phyloP scores from a whole-genome alignment of 495 filamentous ascomycete species.

The Podospora pseudoanserina region DNA sequence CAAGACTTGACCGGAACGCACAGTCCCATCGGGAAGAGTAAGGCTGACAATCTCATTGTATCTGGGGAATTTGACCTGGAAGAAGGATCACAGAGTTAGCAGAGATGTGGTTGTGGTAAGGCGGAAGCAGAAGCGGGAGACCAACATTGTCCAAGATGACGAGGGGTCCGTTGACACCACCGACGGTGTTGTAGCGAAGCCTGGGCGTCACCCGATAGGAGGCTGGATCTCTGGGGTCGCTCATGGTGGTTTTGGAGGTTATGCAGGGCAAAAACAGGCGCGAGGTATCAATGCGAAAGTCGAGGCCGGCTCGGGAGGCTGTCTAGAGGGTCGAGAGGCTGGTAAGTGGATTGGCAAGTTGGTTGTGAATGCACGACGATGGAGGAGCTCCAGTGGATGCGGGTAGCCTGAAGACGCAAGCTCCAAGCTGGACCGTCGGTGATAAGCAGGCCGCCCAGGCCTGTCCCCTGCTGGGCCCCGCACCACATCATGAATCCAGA shows the following conservation, averaged over 20 bases:
- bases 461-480: constrained; percentile 19
- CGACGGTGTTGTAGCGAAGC: constrained; percentile 96
- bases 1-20: constrained; percentile 91
- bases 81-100: constrained; percentile 30
- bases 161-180: constrained; percentile 94
- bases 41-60: constrained; percentile 98
- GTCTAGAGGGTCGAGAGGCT: constrained; percentile 6
- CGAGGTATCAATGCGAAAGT: constrained; percentile 13
- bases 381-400: constrained; percentile 21
- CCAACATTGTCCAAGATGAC: constrained; percentile 93
- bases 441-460: constrained; percentile 16
- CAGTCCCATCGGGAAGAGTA: constrained; percentile 90
- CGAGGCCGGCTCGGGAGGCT: constrained; percentile 22
- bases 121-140: neutral
- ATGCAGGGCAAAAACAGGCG: neutral
- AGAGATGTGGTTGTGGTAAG: neutral
- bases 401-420: constrained; percentile 25
- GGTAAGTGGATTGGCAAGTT: constrained; percentile 13
- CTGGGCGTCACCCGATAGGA: constrained; percentile 72
- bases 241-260: constrained; percentile 44
- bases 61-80: constrained; percentile 89
- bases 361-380: constrained; percentile 15
- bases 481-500: constrained; percentile 11
- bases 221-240: constrained; percentile 75
- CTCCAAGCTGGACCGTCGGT: constrained; percentile 20